A percentile compares a stretch with the other conserved stretches of the same genome.
Evolutionary conservation across 495 filamentous ascomycete genomes (phyloP).

Genomic region (Neurospora terricola): DNA sequence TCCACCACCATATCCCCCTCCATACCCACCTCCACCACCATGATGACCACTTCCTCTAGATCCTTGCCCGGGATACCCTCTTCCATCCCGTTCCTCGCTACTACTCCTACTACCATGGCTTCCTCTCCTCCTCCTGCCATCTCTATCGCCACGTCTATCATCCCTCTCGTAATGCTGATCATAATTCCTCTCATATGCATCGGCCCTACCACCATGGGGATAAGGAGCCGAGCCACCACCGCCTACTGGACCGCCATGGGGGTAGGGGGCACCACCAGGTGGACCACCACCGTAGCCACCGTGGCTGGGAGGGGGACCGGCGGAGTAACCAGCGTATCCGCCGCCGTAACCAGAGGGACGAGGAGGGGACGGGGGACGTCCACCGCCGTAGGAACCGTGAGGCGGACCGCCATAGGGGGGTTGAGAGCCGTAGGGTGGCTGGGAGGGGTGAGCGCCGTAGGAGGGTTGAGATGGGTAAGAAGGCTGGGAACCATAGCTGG

Average conservation of each 20-base stretch:
- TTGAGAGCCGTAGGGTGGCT: not conserved
- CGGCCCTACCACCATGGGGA: not conserved
- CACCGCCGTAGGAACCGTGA: not conserved
- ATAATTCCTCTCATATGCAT: not conserved
- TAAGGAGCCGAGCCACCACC: not conserved
- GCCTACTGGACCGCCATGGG: not conserved
- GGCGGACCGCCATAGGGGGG: not conserved
- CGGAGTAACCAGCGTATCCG: not conserved
- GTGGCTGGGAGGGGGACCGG: not conserved
- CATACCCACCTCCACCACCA: not conserved
- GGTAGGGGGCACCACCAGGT: not conserved
- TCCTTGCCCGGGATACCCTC: not conserved
- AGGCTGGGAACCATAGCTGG: not conserved
- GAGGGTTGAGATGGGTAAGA: not conserved
- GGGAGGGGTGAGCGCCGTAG: conserved; percentile 1
- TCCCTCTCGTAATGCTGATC: not conserved
- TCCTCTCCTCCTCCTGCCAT: not conserved
- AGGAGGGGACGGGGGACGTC: not conserved
- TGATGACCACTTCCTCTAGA: not conserved
- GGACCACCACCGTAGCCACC: not conserved
- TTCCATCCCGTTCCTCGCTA: not conserved
- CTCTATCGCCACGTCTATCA: not conserved
- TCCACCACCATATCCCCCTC: not conserved
- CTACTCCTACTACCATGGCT: not conserved
- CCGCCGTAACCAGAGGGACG: not conserved